A percentile compares a stretch with the other conserved stretches of the same genome.
phyloP scores from a whole-genome alignment of 2,329 filamentous ascomycete genomes.

The Exophiala spinifera region DNA sequence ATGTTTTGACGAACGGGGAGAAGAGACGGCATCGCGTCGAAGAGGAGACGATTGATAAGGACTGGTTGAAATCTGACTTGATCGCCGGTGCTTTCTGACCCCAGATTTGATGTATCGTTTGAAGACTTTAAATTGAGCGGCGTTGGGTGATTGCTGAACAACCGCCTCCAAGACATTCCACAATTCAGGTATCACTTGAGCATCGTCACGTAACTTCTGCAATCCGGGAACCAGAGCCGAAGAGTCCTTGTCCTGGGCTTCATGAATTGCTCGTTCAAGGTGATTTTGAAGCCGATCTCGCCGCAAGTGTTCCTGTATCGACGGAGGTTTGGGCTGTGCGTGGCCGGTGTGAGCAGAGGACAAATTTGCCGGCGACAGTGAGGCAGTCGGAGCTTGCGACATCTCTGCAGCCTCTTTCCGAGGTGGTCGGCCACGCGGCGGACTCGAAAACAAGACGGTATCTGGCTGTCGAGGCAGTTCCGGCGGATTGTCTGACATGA shows the following conservation, averaged over 20 bases:
- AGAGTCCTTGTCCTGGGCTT: slow-evolving; percentile 23
- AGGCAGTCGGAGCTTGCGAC: slow-evolving; percentile 11
- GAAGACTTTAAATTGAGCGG: slow-evolving; percentile 28
- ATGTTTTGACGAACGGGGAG: slow-evolving; percentile 1
- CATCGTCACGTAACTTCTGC: slow-evolving; percentile 22
- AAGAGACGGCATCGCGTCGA: slow-evolving; percentile 8
- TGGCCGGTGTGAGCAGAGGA: slow-evolving; percentile 16
- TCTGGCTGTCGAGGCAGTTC: slow-evolving; percentile 12
- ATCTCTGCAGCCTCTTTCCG: slow-evolving; percentile 27
- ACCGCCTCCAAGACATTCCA: slow-evolving; percentile 28
- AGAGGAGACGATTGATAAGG: slow-evolving; percentile 19
- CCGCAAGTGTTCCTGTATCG: slow-evolving; percentile 28
- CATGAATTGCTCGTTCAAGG: slow-evolving; percentile 23
- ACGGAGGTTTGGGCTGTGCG: slow-evolving; percentile 20
- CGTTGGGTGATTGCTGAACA: slow-evolving; percentile 22
- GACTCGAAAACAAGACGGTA: slow-evolving; percentile 26
- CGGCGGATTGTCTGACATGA: slow-evolving; percentile 9
- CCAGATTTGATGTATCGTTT: slow-evolving; percentile 30
- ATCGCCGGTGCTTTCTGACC: slow-evolving; percentile 21
- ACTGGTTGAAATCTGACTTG: slow-evolving; percentile 20
- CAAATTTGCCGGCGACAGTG: slow-evolving; percentile 19
- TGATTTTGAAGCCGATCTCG: slow-evolving; percentile 26
- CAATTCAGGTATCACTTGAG: slow-evolving; percentile 20
- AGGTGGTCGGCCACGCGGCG: slow-evolving; percentile 27
- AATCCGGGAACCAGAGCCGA: slow-evolving; percentile 25